phyloP scores from a whole-genome alignment of 2,329 filamentous ascomycete species.

The Acrocalymma vagum region DNA sequence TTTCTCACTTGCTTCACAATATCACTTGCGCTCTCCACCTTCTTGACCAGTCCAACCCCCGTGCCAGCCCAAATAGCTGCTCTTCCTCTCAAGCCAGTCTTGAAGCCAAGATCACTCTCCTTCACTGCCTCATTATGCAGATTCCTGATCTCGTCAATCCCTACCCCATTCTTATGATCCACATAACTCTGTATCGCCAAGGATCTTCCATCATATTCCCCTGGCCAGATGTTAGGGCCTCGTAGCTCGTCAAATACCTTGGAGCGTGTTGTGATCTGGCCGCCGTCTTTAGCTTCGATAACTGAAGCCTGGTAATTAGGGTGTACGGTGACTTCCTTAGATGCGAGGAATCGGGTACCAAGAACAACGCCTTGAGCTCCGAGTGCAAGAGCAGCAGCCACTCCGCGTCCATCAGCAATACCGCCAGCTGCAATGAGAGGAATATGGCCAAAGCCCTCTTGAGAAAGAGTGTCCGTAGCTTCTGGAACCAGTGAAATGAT shows the following conservation, averaged over 20 bases:
- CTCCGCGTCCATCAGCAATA: conserved; percentile 66
- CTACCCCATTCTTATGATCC: conserved; percentile 49
- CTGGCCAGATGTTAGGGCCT: conserved; percentile 67
- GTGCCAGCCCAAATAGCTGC: conserved; percentile 66
- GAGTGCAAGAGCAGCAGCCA: conserved; percentile 65
- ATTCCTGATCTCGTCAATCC: conserved; percentile 52
- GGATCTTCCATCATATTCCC: conserved; percentile 64
- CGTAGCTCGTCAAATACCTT: conserved; percentile 62
- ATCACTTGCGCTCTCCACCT: conserved; percentile 58
- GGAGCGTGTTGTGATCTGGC: conserved; percentile 57
- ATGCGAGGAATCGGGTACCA: conserved; percentile 71
- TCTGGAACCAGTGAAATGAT: conserved; percentile 68
- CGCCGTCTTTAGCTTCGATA: conserved; percentile 58
- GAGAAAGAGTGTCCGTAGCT: conserved; percentile 57
- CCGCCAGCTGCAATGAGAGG: conserved; percentile 66
- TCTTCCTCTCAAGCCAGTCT: conserved; percentile 59
- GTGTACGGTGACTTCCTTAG: conserved; percentile 55
- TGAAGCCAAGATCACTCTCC: conserved; percentile 60
- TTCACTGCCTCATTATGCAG: conserved; percentile 57
- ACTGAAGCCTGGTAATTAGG: conserved; percentile 57
- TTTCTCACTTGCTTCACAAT: conserved; percentile 57
- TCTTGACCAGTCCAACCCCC: conserved; percentile 65
- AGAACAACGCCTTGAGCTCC: conserved; percentile 65
- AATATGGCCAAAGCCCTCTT: conserved; percentile 28
- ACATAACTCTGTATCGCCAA: conserved; percentile 62